Base-by-base conservation (phyloP, 2,329 filamentous ascomycete species). In the Xylariaceae sp. region DNA sequence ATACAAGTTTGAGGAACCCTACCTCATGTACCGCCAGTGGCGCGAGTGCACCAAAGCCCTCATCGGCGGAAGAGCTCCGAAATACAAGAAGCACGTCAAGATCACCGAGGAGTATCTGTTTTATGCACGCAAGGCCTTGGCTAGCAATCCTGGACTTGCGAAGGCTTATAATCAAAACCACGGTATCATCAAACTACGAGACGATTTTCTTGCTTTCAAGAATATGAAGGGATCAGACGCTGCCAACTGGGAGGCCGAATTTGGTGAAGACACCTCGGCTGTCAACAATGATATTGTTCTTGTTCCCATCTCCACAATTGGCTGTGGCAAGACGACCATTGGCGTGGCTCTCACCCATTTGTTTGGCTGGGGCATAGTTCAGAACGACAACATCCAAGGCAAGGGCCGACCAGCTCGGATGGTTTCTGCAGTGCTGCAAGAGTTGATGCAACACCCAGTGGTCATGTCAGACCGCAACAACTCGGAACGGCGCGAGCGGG, bases 1-100 rank as follows among this genome's bases (percentile, higher is more conserved):
- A 73, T 99, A 92, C 82, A 99, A 99, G 74, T 99, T 99, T 55
- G 94, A 99, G 66, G 94, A 99, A 73, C 94, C 94, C 0, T 99
- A 99, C 68, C 76, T 99, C 55, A 95, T 99, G 90, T 99, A 97
- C 73, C 86, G 94, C 19, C 94, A 99, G 74, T 99, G 94, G 94
- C 86, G 94, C 56, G 94, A 99, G 73, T 96, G 89, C 68, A 99
- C 94, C 40, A 97, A 96, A 70, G 82, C 89, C 5, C 72, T 97
- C 51, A 97, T 99, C 60, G 66, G 79, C 1, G 88, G 88, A 13
- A 88, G 83, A 61, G 73, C 82, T 38, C 90, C 92, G 11, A 88
- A 80, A 59, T 88, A 82, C 74, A 92, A 84, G 74, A 97, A 97
- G 71, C 94, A 99, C 70, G 75, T 83, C 60, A 82, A 86, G 60